Base-by-base conservation (phyloP, 805 yeast species). In the Grigorovia jiainica region DNA sequence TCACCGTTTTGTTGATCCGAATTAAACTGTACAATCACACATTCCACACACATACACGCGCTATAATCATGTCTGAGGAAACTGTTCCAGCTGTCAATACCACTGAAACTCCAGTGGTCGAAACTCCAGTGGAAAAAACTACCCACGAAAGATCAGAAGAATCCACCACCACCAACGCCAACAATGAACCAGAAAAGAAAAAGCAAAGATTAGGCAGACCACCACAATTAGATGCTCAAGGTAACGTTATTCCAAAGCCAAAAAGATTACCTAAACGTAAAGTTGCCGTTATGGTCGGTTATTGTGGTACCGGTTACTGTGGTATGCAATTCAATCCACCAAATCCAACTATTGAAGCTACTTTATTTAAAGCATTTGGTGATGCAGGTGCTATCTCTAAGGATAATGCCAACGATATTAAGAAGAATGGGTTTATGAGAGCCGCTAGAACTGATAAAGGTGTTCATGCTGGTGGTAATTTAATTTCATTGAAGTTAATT, bases 381-480 rank as follows among this genome's bases (percentile, higher is more conserved):
- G 73, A 74, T 43, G 87, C 95, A 2, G 97, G 95, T 16, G 96
- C 95, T 4, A 76, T 89, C 43, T 82, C 95, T 1, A 76, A 77
- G 45, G 92, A 84, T 53, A 89, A 89, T 61, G 77, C 95, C 6
- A 82, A 79, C 44, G 97, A 90, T 58, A 76, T 89, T 54, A 87
- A 86, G 58, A 89, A 89, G 58, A 76, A 79, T 41, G 87, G 92
- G 0, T 84, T 90, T 57, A 81, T 79, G 85, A 72, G 92, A 61
- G 86, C 89, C 40, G 90, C 90, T 4, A 72, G 90, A 65, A 82
- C 90, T 3, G 97, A 89, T 62, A 90, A 90, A 63, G 97, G 97
- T 46, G 97, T 89, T 19, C 97, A 89, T 64, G 97, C 97, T 10
- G 95, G 96, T 2, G 97, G 97, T 23, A 89, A 89, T 60, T 87